phyloP scores from a whole-genome alignment of 805 yeast genomes.

The Crinitomyces ghanaensis region DNA sequence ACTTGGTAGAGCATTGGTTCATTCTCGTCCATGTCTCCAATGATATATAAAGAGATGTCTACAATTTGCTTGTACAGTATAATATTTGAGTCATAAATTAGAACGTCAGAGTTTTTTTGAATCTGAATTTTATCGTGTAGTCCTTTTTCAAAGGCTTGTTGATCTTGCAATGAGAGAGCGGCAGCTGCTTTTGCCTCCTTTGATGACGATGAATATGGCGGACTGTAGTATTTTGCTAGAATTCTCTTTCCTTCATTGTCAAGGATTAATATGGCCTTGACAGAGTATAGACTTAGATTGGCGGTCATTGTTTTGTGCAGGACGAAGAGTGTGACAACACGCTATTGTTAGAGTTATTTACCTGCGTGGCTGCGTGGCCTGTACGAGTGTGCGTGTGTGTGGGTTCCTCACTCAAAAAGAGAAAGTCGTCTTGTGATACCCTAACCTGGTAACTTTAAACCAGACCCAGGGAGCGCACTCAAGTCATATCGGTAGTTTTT shows the following conservation, averaged over 20 bases:
- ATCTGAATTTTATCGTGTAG: conserved; percentile 69
- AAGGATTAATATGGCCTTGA: conserved; percentile 67
- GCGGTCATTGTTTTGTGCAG: conserved; percentile 5
- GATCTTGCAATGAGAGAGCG: conserved; percentile 43
- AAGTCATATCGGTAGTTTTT: background rate
- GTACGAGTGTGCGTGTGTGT: conserved; percentile 2
- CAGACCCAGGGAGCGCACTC: no score
- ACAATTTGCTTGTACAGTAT: conserved; percentile 79
- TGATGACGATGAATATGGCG: conserved; percentile 35
- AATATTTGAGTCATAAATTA: conserved; percentile 66
- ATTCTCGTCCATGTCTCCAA: conserved; percentile 73
- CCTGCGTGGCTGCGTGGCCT: background rate
- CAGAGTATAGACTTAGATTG: conserved; percentile 45
- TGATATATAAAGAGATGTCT: conserved; percentile 60
- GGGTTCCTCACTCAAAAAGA: background rate
- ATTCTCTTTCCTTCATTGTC: conserved; percentile 74
- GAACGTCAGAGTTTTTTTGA: conserved; percentile 66
- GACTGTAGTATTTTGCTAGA: conserved; percentile 72
- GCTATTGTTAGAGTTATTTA: background rate
- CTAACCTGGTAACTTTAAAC: no score
- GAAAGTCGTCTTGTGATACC: background rate
- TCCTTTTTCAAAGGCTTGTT: conserved; percentile 62
- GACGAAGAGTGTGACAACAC: no score
- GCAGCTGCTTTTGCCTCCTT: conserved; percentile 19
- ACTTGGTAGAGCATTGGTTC: conserved; percentile 70